Percentiles rank a stretch among this genome's conserved stretches.
phyloP scores from a whole-genome alignment of 331 rosid genomes.

The Rosa hybrid region DNA sequence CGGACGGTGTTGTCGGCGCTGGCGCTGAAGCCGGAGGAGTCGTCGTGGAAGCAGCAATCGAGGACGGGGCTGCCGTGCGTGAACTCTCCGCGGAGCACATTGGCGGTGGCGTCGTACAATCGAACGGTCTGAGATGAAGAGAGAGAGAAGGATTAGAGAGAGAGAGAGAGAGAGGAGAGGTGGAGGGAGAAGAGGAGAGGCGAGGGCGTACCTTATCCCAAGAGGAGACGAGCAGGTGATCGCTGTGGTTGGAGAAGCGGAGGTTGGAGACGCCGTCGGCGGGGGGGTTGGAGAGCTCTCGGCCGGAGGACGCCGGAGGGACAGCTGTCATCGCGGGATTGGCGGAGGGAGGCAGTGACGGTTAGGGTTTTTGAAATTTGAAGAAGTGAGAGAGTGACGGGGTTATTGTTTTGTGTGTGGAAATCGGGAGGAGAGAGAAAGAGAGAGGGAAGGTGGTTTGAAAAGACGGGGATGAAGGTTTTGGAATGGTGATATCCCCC shows the following conservation, averaged over 20 bases:
- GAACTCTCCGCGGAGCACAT: constrained; percentile 82
- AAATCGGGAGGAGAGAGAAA: background rate
- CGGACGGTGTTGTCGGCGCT: constrained; percentile 79
- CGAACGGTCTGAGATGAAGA: constrained; percentile 57
- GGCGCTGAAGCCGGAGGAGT: constrained; percentile 86
- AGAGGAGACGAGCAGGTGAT: constrained; percentile 85
- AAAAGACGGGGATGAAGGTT: background rate
- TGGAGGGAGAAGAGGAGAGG: background rate
- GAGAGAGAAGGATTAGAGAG: background rate
- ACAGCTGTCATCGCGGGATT: constrained; percentile 47
- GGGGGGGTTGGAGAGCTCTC: constrained; percentile 79
- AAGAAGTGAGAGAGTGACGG: background rate
- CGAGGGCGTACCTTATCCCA: constrained; percentile 86
- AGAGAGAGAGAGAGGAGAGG: background rate
- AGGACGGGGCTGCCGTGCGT: constrained; percentile 78
- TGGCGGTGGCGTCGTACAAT: constrained; percentile 82
- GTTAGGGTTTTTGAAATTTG: constrained; percentile 39
- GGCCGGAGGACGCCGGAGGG: constrained; percentile 62
- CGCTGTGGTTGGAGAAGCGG: constrained; percentile 92
- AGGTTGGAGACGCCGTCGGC: constrained; percentile 92
- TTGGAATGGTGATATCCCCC: background rate
- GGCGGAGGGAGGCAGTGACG: background rate
- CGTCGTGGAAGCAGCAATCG: constrained; percentile 95
- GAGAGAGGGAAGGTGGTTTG: constrained; percentile 24
- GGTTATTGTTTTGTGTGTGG: background rate